These are phyloP conservation scores for Diospyros lotus DNA, from an alignment of 148 eudicot species.

Conservation along the genomic window DNA sequence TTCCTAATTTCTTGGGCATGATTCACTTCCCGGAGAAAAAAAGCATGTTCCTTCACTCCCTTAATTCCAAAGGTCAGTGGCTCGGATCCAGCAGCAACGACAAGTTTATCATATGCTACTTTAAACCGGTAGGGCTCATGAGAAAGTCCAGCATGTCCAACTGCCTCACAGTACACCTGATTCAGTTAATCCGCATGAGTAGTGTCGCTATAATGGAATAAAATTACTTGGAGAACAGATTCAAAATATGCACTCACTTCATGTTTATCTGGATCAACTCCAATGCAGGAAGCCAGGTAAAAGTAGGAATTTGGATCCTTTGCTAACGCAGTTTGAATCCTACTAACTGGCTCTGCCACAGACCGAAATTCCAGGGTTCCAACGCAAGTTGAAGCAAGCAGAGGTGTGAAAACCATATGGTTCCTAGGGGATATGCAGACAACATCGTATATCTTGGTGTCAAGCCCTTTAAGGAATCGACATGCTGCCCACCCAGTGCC, in stretches of 20 bases:
- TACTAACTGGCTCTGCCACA: constrained; percentile 75
- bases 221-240: background rate
- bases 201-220: background rate
- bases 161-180: constrained; percentile 80
- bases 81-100: constrained; percentile 82
- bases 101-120: constrained; percentile 93
- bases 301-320: constrained; percentile 78
- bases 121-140: constrained; percentile 57
- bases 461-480: constrained; percentile 74
- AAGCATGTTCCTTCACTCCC: constrained; percentile 81
- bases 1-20: constrained; percentile 90
- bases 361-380: constrained; percentile 90
- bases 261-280: constrained; percentile 60
- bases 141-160: constrained; percentile 32
- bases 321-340: constrained; percentile 65
- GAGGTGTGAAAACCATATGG: constrained; percentile 94
- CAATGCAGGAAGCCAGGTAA: constrained; percentile 69
- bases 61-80: constrained; percentile 83
- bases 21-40: constrained; percentile 79
- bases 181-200: constrained; percentile 8
- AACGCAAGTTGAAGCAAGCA: constrained; percentile 94
- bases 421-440: constrained; percentile 89
- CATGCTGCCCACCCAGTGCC: constrained; percentile 96
- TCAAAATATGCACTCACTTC: constrained; percentile 42
- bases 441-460: constrained; percentile 66